Base-by-base conservation (phyloP, 306 rosid species). In the Quercus berberidifolia region DNA sequence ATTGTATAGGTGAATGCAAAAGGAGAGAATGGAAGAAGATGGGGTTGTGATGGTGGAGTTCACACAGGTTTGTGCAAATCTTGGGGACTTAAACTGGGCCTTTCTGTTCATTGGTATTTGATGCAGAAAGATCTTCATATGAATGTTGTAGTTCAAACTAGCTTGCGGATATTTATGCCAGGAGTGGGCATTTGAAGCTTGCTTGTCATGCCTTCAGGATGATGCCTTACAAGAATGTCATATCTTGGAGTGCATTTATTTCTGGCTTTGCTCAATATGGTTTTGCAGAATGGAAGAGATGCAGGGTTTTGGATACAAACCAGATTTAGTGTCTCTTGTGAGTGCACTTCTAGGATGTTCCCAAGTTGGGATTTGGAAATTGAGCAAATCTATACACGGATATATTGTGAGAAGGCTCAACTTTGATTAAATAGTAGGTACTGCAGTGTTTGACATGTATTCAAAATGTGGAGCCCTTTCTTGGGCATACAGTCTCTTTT, bases 181-280 rank as follows among this genome's bases (percentile, higher is more conserved):
- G 81, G 85, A 65, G 19, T 23, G 82, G 85, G 12, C 59, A 59
- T 75, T 49, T 79, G 74, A 85, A 75, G 69, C 74, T 79, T 55
- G 88, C 86, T 75, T 75, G 30, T 72, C n/a, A 59, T 21, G 74
- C 82, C 7, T 88, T 86, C 51, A 58, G 35, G 25, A 74, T 8
- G 30, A 88, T 86, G 92, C 56, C 75, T 77, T 65, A n/a, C 15
- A 84, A 77, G 79, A 83, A 77, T 79, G 78, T 55, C 19, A 54
- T 84, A 55, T 88, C 88, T 38, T 88, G 80, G 92, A 79, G 82
- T 65, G 87, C 87, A 19, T 79, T 88, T 74, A 80, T 88, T 75
- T 79, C 87, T 26, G 80, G 87, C 77, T 75, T 79, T 35, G 87
- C 90, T 79, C 90, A 77, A 75, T 84, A 86, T 77, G 88, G 90